Percentiles rank a stretch among this genome's conserved stretches.
These are phyloP conservation scores for Artemisia argyi DNA, from an alignment of 129 eudicot genomes.

Conservation along the genomic window DNA sequence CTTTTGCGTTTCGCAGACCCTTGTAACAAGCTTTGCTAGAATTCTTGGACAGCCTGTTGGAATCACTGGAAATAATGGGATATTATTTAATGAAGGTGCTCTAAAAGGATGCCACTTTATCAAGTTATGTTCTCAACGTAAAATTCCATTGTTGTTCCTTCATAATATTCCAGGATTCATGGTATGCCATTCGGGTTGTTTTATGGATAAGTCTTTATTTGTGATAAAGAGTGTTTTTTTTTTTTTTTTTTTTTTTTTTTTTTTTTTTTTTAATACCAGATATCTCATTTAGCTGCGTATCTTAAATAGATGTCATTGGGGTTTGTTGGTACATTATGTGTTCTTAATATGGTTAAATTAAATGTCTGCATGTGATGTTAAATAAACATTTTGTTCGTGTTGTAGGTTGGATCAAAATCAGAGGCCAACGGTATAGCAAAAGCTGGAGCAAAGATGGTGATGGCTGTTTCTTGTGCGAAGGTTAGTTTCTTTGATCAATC, in stretches of 20 bases:
- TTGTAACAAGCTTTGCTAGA: constrained; percentile 93
- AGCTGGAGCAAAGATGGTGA: constrained; percentile 99
- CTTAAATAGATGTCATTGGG: constrained; percentile 3
- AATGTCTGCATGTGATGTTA: constrained; percentile 16
- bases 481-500: constrained; percentile 36
- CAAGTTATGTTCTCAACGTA: constrained; percentile 87
- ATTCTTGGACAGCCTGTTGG: constrained; percentile 92
- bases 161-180: constrained; percentile 98
- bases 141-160: constrained; percentile 89
- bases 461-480: constrained; percentile 99
- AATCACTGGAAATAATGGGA: constrained; percentile 89
- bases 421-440: constrained; percentile 98
- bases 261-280: too few relatives aligned
- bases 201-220: neutral
- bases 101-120: constrained; percentile 93
- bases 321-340: constrained; percentile 5
- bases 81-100: constrained; percentile 87
- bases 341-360: constrained; percentile 18
- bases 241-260: too few relatives aligned
- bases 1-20: constrained; percentile 61
- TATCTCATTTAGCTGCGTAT: neutral
- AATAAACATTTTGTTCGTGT: constrained; percentile 6
- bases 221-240: constrained; percentile 9
- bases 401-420: constrained; percentile 94
- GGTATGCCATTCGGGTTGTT: constrained; percentile 46